These are phyloP conservation scores for Avicennia marina DNA, from an alignment of 257 asterid species.

Conservation along the genomic window DNA sequence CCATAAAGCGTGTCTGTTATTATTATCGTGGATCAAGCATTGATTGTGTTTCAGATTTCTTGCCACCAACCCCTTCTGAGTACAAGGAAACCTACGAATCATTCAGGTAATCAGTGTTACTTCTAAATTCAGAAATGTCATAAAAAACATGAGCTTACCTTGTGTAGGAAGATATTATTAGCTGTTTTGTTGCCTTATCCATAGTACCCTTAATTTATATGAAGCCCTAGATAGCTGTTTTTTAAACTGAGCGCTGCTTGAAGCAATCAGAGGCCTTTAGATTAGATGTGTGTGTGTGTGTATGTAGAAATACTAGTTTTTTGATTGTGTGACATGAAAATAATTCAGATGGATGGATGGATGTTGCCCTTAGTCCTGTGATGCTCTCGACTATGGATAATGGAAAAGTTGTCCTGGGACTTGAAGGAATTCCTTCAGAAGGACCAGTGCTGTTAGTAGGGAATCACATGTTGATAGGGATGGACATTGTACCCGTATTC, in stretches of 20 bases:
- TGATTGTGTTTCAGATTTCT: conserved; percentile 42
- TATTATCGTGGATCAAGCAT: conserved; percentile 39
- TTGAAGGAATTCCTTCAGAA: background rate
- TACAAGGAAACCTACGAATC: conserved; percentile 28
- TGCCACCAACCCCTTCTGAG: conserved; percentile 44
- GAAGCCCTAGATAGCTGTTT: too few species aligned
- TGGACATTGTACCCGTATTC: background rate
- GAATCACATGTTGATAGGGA: background rate
- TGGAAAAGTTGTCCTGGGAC: background rate
- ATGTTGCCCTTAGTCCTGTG: background rate
- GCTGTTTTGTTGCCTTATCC: too few species aligned
- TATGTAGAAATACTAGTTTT: too few species aligned
- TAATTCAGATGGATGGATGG: too few species aligned
- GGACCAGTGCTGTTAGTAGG: background rate
- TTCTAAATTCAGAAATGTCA: background rate
- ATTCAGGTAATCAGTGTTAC: conserved; percentile 23
- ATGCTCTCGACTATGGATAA: background rate
- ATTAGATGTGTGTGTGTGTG: too few species aligned
- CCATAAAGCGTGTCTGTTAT: conserved; percentile 35
- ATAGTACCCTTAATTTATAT: too few species aligned
- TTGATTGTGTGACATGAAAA: too few species aligned
- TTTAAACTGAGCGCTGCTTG: too few species aligned
- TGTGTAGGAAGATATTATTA: too few species aligned
- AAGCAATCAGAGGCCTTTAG: too few species aligned
- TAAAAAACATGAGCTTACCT: too few species aligned